Evolutionary conservation across 2,329 filamentous ascomycete species (phyloP), one percentile per base, ranked within the genome.

Genomic region (Aspergillus uvarum): DNA sequence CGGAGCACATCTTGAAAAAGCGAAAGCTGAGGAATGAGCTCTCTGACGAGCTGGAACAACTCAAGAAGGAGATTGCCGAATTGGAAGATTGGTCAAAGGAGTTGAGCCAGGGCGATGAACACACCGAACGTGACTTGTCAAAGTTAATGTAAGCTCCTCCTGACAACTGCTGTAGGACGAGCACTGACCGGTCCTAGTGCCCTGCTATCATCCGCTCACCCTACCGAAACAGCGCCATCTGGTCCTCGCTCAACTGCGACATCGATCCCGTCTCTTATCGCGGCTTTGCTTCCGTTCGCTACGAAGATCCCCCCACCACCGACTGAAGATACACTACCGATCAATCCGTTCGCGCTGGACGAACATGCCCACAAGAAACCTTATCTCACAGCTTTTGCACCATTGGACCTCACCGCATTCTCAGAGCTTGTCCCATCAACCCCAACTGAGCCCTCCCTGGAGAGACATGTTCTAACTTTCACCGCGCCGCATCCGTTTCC

Each of bases 381-480:
- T 0, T 92, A 89, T 64, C 80, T 93, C 0, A 84, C 89, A 50
- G 81, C 89, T 8, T 92, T 95, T 67, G 89, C 86, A 0, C 85
- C 89, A 0, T 81, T 95, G 14, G 79, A 79, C 0, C 87, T 90
- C 59, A 68, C 63, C 5, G 60, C 72, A 14, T 67, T 71, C 32
- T 75, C 71, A 26, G 69, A 59, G n/a, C 66, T 67, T 47, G 53
- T 67, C 10, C 62, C 69, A 8, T 59, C 66, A 8, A 60, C 65
- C 22, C 54, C 67, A 22, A 51, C 64, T 5, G 59, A 61, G 14
- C 51, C 52, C 10, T 55, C 76, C 10, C 59, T 68, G 2, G 74
- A 78, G 60, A 74, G 60, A 44, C 74, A 77, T 62, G 68, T 68
- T 14, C 61, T 78, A n/a, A 68, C 61, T 31, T 70, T 79, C 6